Conservation (phyloP, 1,284 basidiomycete genomes). For the Ganoderma leucocontextum region DNA sequence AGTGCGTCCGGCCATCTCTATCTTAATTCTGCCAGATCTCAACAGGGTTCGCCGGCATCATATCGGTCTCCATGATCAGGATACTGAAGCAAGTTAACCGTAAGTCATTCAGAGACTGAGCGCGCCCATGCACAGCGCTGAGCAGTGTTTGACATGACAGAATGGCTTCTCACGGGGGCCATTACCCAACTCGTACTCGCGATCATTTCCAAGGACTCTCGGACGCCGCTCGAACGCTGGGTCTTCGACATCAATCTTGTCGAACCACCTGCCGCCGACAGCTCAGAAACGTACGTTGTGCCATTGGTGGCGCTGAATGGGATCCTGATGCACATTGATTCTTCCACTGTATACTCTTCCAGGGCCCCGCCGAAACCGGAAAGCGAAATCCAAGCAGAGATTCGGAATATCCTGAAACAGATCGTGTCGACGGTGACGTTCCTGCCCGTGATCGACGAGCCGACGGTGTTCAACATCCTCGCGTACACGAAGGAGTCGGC, state of each 20-base stretch:
- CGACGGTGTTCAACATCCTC: constrained; percentile 95
- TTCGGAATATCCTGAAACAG: constrained; percentile 97
- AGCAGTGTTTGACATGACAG: constrained; percentile 48
- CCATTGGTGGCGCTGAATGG: constrained; percentile 6
- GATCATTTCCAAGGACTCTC: constrained; percentile 94
- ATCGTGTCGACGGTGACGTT: constrained; percentile 98
- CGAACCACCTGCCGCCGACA: constrained; percentile 59
- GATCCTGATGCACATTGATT: constrained; percentile 11
- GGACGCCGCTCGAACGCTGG: constrained; percentile 95
- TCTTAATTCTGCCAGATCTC: constrained; percentile 8
- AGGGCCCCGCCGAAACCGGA: constrained; percentile 76
- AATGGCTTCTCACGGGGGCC: constrained; percentile 91
- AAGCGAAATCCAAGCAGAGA: constrained; percentile 96
- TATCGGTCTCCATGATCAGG: constrained; percentile 47
- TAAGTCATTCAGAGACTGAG: constrained; percentile 50
- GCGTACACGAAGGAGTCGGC: constrained; percentile 92
- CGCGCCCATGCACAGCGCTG: constrained; percentile 20
- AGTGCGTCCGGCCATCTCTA: constrained; percentile 51
- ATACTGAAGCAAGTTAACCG: constrained; percentile 92
- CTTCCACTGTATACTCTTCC: constrained; percentile 14
- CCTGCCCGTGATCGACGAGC: constrained; percentile 93
- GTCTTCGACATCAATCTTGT: constrained; percentile 95
- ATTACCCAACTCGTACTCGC: constrained; percentile 95
- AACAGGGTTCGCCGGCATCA: constrained; percentile 2
- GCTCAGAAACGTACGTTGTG: constrained; percentile 56